Evolutionary conservation across 495 filamentous ascomycete species (phyloP).

Genomic region (Aspergillus ostianus): DNA sequence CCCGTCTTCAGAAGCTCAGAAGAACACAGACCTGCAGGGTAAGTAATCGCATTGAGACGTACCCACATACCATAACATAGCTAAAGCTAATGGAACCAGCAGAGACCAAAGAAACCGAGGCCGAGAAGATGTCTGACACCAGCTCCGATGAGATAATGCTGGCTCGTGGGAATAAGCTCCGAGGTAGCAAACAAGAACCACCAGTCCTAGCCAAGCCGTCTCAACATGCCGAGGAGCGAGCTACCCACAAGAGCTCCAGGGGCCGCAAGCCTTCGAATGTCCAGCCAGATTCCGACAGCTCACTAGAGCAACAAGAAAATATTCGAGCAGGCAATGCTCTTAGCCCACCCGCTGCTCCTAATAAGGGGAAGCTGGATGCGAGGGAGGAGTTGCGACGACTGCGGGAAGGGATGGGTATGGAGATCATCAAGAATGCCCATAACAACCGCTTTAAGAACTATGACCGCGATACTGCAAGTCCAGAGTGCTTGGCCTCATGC

Average conservation of each 20-base stretch:
- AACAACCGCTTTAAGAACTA: conserved; percentile 10
- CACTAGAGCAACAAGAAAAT: not conserved
- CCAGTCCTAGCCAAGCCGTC: not conserved
- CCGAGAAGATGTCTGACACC: conserved; percentile 1
- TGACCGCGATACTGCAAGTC: conserved; percentile 12
- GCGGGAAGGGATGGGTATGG: not conserved
- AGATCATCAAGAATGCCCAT: conserved; percentile 18
- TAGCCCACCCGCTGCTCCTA: not conserved
- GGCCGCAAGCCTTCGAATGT: not conserved
- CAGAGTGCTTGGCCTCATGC: conserved; percentile 18
- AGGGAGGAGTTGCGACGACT: conserved; percentile 18
- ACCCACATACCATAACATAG: not conserved
- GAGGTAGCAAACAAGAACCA: not conserved
- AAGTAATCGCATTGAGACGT: not conserved
- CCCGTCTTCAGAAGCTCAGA: not conserved
- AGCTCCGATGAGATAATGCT: not conserved
- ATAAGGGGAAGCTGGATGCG: not conserved
- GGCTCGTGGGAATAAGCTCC: not conserved
- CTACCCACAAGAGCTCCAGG: not conserved
- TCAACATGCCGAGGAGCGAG: not conserved
- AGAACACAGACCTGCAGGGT: not conserved
- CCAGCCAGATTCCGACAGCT: not conserved
- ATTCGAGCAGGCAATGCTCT: not conserved
- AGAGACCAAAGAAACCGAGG: not conserved
- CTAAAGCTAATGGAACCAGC: not conserved